Percentiles rank a stretch among this genome's conserved stretches.
Evolutionary conservation across 495 filamentous ascomycete genomes (phyloP).

Genomic region (Aspergillus sclerotioniger): DNA sequence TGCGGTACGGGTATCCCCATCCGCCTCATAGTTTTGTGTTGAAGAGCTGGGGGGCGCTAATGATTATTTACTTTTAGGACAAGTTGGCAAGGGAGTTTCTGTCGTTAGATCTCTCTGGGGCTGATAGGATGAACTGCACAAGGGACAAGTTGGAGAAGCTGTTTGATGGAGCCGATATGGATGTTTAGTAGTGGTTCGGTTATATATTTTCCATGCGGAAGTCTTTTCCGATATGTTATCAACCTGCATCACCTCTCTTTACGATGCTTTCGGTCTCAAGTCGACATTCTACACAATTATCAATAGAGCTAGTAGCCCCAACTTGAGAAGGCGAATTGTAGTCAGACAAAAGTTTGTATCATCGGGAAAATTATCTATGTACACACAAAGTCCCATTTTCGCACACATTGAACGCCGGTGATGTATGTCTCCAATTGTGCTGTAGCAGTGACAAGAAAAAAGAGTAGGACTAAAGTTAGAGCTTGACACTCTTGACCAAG

Average conservation of each 20-base stretch:
- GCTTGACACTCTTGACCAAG: constrained; percentile 88
- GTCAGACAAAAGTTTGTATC: constrained; percentile 14
- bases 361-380: constrained; percentile 26
- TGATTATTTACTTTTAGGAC: constrained; percentile 23
- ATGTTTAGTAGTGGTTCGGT: neutral
- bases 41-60: constrained; percentile 1
- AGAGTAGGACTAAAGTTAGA: constrained; percentile 50
- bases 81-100: constrained; percentile 36
- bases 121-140: constrained; percentile 4
- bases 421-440: constrained; percentile 26
- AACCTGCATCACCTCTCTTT: no score
- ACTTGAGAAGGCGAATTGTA: neutral
- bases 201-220: constrained; percentile 9
- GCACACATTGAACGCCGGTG: constrained; percentile 34
- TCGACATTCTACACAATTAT: neutral
- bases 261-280: neutral
- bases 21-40: neutral
- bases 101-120: constrained; percentile 24
- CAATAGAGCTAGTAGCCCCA: neutral
- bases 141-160: constrained; percentile 25
- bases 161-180: constrained; percentile 10
- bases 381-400: constrained; percentile 25
- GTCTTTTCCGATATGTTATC: neutral
- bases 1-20: constrained; percentile 46
- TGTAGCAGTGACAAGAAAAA: neutral